A percentile compares a stretch with the other conserved stretches of the same genome.
Evolutionary conservation across 345 rosid genomes (phyloP).

Genomic region (Eucalyptus cloeziana): DNA sequence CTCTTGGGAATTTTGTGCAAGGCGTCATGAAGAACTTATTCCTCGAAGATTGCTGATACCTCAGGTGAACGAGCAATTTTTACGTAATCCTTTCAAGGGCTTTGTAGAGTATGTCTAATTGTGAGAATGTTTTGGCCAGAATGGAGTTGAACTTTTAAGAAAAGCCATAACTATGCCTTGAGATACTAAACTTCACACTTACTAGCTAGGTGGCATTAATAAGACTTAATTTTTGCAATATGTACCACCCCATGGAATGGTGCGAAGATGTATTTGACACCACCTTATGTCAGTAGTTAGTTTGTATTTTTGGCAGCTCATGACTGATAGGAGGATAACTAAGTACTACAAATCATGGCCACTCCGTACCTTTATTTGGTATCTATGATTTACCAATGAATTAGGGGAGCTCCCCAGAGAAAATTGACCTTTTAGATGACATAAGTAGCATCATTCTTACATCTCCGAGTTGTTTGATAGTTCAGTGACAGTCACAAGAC

Average conservation of each 20-base stretch:
- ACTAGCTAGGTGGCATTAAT: neutral
- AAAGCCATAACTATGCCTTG: neutral
- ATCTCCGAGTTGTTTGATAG: neutral
- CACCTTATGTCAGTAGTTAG: neutral
- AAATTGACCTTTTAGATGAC: neutral
- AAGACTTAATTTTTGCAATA: neutral
- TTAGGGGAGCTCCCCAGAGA: neutral
- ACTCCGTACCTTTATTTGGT: neutral
- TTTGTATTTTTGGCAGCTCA: neutral
- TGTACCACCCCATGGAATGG: neutral
- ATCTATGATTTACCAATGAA: neutral
- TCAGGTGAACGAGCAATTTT: slow-evolving; percentile 17
- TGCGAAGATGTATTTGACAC: neutral
- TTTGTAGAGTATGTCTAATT: neutral
- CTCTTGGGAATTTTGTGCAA: slow-evolving; percentile 51
- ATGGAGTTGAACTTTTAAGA: neutral
- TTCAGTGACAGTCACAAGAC: neutral
- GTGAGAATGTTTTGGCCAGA: neutral
- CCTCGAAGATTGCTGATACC: slow-evolving; percentile 42
- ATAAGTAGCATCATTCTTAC: neutral
- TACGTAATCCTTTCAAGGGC: neutral
- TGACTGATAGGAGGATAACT: neutral
- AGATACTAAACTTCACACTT: neutral
- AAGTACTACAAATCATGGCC: neutral
- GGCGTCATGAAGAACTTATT: slow-evolving; percentile 47